A percentile compares a stretch with the other conserved stretches of the same genome.
Conservation (phyloP, 83 land plant species). For the Isoetes engelmannii region DNA sequence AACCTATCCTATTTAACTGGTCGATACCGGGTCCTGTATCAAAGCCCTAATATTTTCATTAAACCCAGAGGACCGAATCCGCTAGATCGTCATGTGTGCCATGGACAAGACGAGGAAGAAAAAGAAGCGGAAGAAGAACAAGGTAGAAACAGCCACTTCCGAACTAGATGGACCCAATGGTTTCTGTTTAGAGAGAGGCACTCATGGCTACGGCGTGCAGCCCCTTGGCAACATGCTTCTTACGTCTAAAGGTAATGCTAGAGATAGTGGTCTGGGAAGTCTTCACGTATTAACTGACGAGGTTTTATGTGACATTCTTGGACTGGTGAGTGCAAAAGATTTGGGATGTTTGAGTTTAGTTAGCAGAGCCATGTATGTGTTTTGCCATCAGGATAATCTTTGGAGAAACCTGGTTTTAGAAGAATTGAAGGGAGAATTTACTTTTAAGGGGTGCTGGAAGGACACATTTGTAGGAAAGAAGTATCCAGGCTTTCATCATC, state of each 20-base stretch:
- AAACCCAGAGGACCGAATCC: too few relatives aligned
- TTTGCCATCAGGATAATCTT: constrained; percentile 67
- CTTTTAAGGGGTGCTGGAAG: constrained; percentile 63
- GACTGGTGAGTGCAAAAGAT: constrained; percentile 44
- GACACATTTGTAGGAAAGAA: constrained; percentile 42
- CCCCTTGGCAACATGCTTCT: constrained; percentile 83
- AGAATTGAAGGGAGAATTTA: constrained; percentile 37
- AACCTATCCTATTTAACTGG: too few relatives aligned
- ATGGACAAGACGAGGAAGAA: not conserved
- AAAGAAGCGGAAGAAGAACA: not conserved
- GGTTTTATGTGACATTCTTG: constrained; percentile 55
- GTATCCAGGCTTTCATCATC: constrained; percentile 6
- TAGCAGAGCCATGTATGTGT: constrained; percentile 77
- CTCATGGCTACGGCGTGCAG: constrained; percentile 51
- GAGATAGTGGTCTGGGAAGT: constrained; percentile 69
- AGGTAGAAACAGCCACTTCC: not conserved
- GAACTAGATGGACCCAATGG: not conserved
- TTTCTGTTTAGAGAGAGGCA: constrained; percentile 20
- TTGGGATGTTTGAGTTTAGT: constrained; percentile 51
- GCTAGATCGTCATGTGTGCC: constrained; percentile 1
- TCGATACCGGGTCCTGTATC: too few relatives aligned
- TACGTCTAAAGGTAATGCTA: constrained; percentile 38
- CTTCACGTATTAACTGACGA: constrained; percentile 58
- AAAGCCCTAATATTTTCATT: too few relatives aligned
- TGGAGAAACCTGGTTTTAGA: constrained; percentile 75